Percentiles rank a stretch among this genome's conserved stretches.
These are phyloP conservation scores for Sarocladium brachiariae DNA, from an alignment of 2,329 filamentous ascomycete species.

Conservation along the genomic window DNA sequence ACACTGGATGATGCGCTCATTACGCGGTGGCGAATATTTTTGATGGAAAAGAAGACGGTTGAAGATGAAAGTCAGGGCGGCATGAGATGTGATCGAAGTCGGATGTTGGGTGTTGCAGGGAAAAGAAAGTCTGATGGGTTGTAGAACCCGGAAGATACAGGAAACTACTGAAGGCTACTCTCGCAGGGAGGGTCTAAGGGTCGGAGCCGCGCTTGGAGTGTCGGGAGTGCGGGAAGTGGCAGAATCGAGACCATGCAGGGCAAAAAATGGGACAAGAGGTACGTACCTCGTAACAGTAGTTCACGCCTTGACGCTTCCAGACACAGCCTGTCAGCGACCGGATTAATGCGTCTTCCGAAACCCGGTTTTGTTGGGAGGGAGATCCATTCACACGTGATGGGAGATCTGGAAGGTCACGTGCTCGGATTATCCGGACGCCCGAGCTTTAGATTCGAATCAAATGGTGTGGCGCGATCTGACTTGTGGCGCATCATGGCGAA, in stretches of 20 bases:
- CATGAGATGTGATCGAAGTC: constrained; percentile 2
- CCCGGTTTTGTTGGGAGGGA: background rate
- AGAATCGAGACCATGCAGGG: background rate
- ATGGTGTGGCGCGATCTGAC: too few relatives aligned
- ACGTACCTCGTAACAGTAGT: background rate
- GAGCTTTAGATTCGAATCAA: too few relatives aligned
- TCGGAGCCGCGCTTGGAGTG: constrained; percentile 5
- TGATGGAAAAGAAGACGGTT: background rate
- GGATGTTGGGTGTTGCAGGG: background rate
- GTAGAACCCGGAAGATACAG: constrained; percentile 5
- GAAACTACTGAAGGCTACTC: background rate
- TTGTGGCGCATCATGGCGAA: too few relatives aligned
- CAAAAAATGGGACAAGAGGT: background rate
- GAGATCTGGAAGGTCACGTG: background rate
- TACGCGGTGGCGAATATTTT: constrained; percentile 13
- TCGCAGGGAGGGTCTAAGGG: constrained; percentile 9
- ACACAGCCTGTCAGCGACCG: background rate
- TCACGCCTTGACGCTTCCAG: constrained; percentile 8
- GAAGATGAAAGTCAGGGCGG: background rate
- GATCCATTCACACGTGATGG: background rate
- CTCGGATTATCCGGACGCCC: too few relatives aligned
- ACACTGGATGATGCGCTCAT: constrained; percentile 53
- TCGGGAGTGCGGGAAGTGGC: background rate
- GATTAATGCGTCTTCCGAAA: background rate
- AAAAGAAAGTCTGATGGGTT: background rate